These are phyloP conservation scores for Fraxinus nigra DNA, from an alignment of 305 asterid genomes.

Conservation along the genomic window DNA sequence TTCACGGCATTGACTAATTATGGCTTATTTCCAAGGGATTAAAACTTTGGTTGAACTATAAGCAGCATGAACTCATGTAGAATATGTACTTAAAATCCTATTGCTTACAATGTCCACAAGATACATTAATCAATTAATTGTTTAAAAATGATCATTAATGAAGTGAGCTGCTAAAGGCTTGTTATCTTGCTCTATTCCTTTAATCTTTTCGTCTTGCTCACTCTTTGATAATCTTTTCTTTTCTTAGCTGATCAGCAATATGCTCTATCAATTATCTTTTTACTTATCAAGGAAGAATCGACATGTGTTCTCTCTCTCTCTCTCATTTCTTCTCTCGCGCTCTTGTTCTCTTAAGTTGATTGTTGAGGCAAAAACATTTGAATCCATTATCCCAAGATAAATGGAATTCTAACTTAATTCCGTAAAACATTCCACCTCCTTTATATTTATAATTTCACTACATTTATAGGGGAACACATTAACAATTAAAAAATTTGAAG, in stretches of 20 bases:
- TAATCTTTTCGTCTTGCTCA: background rate
- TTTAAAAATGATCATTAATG: background rate
- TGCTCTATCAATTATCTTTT: background rate
- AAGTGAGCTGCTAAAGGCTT: background rate
- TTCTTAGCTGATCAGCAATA: background rate
- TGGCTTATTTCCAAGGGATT: background rate
- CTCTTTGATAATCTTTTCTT: background rate
- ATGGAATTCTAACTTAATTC: background rate
- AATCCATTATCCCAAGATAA: background rate
- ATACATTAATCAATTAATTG: background rate
- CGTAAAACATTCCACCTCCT: background rate
- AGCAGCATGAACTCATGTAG: background rate
- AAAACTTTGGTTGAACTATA: background rate
- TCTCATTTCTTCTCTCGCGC: background rate
- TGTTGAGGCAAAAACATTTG: background rate
- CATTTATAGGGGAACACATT: background rate
- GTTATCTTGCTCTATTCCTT: background rate
- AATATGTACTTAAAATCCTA: background rate
- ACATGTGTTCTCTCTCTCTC: background rate
- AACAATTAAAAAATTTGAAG: background rate
- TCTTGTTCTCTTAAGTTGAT: background rate
- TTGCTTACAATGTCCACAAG: background rate
- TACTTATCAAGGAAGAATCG: background rate
- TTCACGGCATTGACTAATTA: background rate
- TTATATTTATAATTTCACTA: background rate